phyloP scores from a whole-genome alignment of 108 stramenopile species.

The Nitzschia putrida region DNA sequence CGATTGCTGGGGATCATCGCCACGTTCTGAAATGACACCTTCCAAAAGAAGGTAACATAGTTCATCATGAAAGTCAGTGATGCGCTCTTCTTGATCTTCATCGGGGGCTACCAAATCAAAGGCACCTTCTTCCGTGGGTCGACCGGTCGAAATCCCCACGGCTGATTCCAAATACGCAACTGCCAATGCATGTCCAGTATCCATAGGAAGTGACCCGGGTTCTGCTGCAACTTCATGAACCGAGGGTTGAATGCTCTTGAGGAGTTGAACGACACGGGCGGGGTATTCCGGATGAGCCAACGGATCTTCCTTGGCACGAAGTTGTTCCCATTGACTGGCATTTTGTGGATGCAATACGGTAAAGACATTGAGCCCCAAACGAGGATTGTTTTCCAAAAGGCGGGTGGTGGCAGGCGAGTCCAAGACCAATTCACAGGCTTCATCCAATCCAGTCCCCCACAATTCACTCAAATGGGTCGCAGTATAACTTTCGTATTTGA shows the following conservation, averaged over 20 bases:
- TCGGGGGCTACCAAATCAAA: constrained; percentile 43
- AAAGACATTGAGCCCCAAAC: constrained; percentile 81
- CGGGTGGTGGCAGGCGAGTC: constrained; percentile 60
- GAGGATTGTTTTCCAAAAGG: constrained; percentile 76
- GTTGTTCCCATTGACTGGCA: constrained; percentile 67
- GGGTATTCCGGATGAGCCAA: constrained; percentile 62
- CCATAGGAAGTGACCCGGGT: constrained; percentile 53
- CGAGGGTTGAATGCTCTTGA: constrained; percentile 59
- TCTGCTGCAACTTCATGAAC: constrained; percentile 16
- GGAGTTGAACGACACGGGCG: constrained; percentile 66
- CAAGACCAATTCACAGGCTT: constrained; percentile 68
- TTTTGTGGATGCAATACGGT: constrained; percentile 78
- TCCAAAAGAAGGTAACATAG: constrained; percentile 79
- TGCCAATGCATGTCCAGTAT: constrained; percentile 79
- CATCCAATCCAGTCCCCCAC: constrained; percentile 65
- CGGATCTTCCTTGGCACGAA: constrained; percentile 64
- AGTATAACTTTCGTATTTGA: constrained; percentile 85
- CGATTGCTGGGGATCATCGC: constrained; percentile 41
- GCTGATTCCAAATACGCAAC: constrained; percentile 82
- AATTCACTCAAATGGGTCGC: constrained; percentile 84
- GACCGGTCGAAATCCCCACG: constrained; percentile 77
- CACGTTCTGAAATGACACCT: constrained; percentile 84
- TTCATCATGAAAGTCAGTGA: constrained; percentile 85
- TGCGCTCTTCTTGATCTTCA: constrained; percentile 46
- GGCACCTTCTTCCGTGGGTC: constrained; percentile 50